Base-by-base conservation (phyloP, 306 rosid genomes). In the Betula pendula region DNA sequence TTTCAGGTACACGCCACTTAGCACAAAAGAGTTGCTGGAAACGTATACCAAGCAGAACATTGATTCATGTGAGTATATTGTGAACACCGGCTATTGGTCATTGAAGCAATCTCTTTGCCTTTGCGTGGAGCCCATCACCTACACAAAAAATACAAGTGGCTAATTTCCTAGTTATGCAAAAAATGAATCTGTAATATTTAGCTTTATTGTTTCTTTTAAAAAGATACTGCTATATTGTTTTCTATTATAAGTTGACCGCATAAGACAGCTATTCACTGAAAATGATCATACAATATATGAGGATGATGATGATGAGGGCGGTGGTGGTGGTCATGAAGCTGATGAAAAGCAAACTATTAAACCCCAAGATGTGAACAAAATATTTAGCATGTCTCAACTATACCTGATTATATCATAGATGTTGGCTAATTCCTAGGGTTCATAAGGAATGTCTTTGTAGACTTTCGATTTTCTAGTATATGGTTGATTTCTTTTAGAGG, bases 11-110 rank as follows among this genome's bases (percentile, higher is more conserved):
- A 89, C 96, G 2, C 97, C 96, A 60, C 90, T 92, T 45, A 77
- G 82, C 79, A 88, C 97, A 19, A 88, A 82, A 86, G 99, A 92
- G 82, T 78, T 95, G 76, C 82, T 91, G 84, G 98, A 95, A 88
- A 75, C 88, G 40, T 84, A 80, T 84, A 70, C 93, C 78, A 89
- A 89, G 72, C 88, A 89, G 85, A 87, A 87, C 42, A 77, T 95
- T 81, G 96, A 92, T 83, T 88, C 97, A 70, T 92, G 99, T 92
- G 77, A 88, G 97, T 85, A 68, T 35, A 52, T 80, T 78, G 70
- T n/a, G 12, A 17, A 22, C 52, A 58, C 75, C 42, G 63, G 53
- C 16, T 52, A 50, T 68, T 48, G 9, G 15, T 48, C 51, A 71
- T 65, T 71, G 43, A 68, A 74, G 69, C 50, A 33, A 49, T 49